Conservation (phyloP, 2,329 filamentous ascomycete species). For the Pseudocercospora crystallina region DNA sequence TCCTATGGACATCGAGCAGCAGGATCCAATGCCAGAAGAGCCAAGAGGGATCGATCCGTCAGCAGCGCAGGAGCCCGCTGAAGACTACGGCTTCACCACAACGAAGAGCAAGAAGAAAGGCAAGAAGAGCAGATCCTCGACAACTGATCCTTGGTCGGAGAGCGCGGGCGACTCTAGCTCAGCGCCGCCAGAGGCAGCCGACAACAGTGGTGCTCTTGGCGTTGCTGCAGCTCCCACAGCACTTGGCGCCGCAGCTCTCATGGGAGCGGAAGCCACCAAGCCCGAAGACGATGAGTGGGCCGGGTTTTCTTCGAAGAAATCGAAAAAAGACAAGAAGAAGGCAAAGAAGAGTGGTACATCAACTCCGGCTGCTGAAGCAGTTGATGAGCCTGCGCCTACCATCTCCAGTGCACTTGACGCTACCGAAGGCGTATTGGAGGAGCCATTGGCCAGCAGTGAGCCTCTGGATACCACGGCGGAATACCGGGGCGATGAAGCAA, state of each 20-base stretch:
- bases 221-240: slow-evolving; percentile 13
- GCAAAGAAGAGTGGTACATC: slow-evolving; percentile 25
- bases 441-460: too few relatives aligned
- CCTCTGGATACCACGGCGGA: too few relatives aligned
- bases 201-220: slow-evolving; percentile 3
- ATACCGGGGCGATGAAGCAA: too few relatives aligned
- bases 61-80: slow-evolving; percentile 3
- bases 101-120: slow-evolving; percentile 34
- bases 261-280: slow-evolving; percentile 1
- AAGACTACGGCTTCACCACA: slow-evolving; percentile 19
- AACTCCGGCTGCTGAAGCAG: slow-evolving; percentile 12
- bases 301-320: slow-evolving; percentile 30
- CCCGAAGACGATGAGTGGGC: slow-evolving; percentile 24
- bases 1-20: neutral
- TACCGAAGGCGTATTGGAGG: too few relatives aligned
- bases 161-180: neutral
- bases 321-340: slow-evolving; percentile 48
- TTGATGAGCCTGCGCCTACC: slow-evolving; percentile 3
- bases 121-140: slow-evolving; percentile 15
- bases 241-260: slow-evolving; percentile 6
- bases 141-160: slow-evolving; percentile 6
- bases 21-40: neutral
- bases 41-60: neutral
- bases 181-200: slow-evolving; percentile 7
- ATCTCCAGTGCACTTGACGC: neutral